These are phyloP conservation scores for Inonotus obliquus DNA, from an alignment of 1,284 basidiomycete genomes.

Conservation along the genomic window DNA sequence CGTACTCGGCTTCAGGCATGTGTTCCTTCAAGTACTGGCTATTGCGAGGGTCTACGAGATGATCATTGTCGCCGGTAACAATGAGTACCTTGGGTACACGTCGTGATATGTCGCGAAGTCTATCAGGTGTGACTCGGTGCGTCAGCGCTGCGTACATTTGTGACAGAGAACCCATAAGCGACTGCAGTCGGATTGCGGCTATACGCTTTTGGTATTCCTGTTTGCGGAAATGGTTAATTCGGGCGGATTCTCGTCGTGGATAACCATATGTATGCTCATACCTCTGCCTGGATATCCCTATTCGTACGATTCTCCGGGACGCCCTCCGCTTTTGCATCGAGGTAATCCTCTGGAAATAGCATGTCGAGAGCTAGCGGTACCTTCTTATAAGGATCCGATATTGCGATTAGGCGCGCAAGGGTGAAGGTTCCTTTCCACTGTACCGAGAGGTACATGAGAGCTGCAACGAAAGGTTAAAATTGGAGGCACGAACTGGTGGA, in stretches of 20 bases:
- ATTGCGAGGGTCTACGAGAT: constrained; percentile 56
- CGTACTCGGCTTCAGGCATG: constrained; percentile 67
- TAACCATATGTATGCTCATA: constrained; percentile 25
- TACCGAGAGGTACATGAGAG: neutral
- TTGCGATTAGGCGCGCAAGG: constrained; percentile 39
- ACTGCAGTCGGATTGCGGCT: constrained; percentile 54
- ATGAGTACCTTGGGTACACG: constrained; percentile 61
- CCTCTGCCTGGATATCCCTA: constrained; percentile 49
- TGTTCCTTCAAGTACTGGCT: constrained; percentile 53
- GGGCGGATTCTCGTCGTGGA: neutral
- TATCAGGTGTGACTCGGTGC: constrained; percentile 56
- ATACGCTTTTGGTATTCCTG: constrained; percentile 53
- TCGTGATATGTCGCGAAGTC: constrained; percentile 50
- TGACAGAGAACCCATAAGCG: constrained; percentile 58
- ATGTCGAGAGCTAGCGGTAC: constrained; percentile 53
- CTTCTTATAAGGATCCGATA: constrained; percentile 45
- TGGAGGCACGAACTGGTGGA: constrained; percentile 46
- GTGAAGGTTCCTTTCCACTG: constrained; percentile 43
- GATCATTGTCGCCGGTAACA: constrained; percentile 72
- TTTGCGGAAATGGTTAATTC: neutral
- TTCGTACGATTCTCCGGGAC: constrained; percentile 60
- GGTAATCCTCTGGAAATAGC: constrained; percentile 58
- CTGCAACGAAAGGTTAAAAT: neutral
- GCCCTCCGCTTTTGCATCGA: constrained; percentile 44
- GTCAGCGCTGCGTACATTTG: constrained; percentile 73